Evolutionary conservation across 1,284 basidiomycete genomes (phyloP).

Genomic region (Apiotrichum domesticum): DNA sequence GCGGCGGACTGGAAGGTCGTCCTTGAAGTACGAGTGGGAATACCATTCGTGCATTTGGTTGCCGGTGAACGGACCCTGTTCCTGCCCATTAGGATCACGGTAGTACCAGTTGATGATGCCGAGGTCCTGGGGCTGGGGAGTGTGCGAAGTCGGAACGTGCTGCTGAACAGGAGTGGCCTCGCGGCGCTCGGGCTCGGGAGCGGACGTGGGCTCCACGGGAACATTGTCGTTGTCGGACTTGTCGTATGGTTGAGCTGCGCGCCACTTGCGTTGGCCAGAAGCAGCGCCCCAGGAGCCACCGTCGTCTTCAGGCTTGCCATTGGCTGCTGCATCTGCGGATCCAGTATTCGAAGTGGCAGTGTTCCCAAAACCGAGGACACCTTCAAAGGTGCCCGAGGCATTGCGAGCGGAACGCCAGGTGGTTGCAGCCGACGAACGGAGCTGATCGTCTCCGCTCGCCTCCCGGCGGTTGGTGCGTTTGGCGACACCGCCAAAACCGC

Average conservation of each 20-base stretch:
- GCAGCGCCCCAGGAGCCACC: slow-evolving; percentile 28
- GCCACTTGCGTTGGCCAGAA: slow-evolving; percentile 42
- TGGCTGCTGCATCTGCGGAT: slow-evolving; percentile 1
- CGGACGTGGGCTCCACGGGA: not conserved
- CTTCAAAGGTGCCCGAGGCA: slow-evolving; percentile 43
- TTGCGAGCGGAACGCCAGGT: slow-evolving; percentile 39
- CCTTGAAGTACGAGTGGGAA: slow-evolving; percentile 82
- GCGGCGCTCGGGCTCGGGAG: slow-evolving; percentile 11
- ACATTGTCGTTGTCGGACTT: slow-evolving; percentile 11
- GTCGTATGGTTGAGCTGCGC: slow-evolving; percentile 7
- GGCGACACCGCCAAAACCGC: slow-evolving; percentile 40
- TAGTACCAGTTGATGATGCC: slow-evolving; percentile 80
- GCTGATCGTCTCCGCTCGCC: not conserved
- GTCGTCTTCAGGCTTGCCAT: slow-evolving; percentile 29
- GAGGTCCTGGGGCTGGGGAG: slow-evolving; percentile 39
- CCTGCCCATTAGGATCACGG: slow-evolving; percentile 77
- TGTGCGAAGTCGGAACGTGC: slow-evolving; percentile 3
- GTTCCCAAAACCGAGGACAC: slow-evolving; percentile 43
- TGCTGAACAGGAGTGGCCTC: slow-evolving; percentile 15
- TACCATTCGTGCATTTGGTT: slow-evolving; percentile 95
- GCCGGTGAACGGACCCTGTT: slow-evolving; percentile 92
- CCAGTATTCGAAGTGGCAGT: slow-evolving; percentile 1
- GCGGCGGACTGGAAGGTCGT: slow-evolving; percentile 77
- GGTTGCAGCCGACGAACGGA: slow-evolving; percentile 20
- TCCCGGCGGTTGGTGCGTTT: slow-evolving; percentile 21